Evolutionary conservation across 257 asterid genomes (phyloP), one percentile per base, ranked within the genome.

Genomic region (Paraleonurus japonicus): DNA sequence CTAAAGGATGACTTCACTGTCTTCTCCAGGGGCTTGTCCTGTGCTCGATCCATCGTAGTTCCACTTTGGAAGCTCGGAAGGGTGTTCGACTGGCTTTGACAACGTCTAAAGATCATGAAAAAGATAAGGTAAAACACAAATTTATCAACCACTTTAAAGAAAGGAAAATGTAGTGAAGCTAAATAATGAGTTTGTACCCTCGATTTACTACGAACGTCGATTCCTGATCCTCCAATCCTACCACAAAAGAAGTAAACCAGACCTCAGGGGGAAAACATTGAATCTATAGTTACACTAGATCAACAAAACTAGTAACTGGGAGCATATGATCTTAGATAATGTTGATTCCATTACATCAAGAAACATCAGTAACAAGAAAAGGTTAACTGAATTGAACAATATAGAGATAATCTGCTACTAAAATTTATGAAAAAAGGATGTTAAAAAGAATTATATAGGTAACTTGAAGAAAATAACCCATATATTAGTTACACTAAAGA

Each of bases 11-110:
- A 91, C 98, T 94, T 91, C 98, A 85, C 98, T 94, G 28, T 94
- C 98, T 74, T 90, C 96, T 67, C 97, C 98, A 9, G 97, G 97
- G 65, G 98, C 98, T 75, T 94, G 99, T 72, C 99, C 99, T 15
- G 97, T 94, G 75, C 99, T 94, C 15, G 99, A 94, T 78, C 99
- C 99, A 72, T 94, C 99, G 43, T 89, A 94, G 85, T 94, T 94
- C 99, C 97, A 94, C 79, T 89, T 94, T 30, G 99, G 99, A 66
- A 94, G 97, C 85, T 91, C 99, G 12, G 98, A 92, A 45, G 98
- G 96, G 80, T 89, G 90, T 72, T 88, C 79, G 39, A 92, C 95
- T 47, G 96, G 98, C 85, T 86, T 91, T 30, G 95, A 72, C 61
- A 94, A 37, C 30, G 98, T 91, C 99, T 94, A 86, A 60, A 78